Evolutionary conservation across 768 basidiomycete genomes (phyloP).

Genomic region (Mrakia gelida): DNA sequence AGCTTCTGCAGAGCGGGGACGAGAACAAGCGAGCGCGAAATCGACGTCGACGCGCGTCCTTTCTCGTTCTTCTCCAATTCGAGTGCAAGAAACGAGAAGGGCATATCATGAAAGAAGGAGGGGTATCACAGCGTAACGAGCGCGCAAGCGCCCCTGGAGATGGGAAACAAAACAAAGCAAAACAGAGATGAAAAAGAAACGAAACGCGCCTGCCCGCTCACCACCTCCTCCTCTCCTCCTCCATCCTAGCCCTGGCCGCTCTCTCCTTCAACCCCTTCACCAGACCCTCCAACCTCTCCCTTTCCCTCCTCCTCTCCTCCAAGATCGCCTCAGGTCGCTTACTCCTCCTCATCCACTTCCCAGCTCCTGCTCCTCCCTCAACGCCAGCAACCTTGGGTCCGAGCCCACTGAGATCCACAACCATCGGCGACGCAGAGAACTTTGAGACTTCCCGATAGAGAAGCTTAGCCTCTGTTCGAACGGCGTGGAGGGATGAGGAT

Average conservation of each 20-base stretch:
- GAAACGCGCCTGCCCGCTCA: background rate
- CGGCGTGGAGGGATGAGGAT: conserved; percentile 57
- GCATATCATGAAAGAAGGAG: too few relatives aligned
- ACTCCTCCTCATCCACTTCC: background rate
- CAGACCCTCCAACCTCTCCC: background rate
- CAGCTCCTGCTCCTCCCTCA: background rate
- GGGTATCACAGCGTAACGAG: too few relatives aligned
- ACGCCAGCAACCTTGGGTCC: background rate
- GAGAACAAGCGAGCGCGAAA: too few relatives aligned
- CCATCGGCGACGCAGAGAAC: conserved; percentile 73
- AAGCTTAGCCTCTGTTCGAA: conserved; percentile 75
- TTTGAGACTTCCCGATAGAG: conserved; percentile 84
- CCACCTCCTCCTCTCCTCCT: background rate
- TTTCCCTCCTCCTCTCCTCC: conserved; percentile 11
- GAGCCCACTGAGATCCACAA: conserved; percentile 70
- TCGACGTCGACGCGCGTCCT: too few relatives aligned
- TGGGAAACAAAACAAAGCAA: background rate
- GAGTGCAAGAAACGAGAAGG: too few relatives aligned
- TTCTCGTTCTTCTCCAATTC: too few relatives aligned
- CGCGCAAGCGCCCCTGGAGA: background rate
- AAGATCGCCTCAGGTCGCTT: conserved; percentile 10
- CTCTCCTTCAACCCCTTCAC: conserved; percentile 12
- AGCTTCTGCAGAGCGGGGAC: too few relatives aligned
- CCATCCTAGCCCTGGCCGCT: background rate
- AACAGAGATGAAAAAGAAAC: background rate